These are phyloP conservation scores for Lactarius vividus DNA, from an alignment of 768 basidiomycete genomes.

Conservation along the genomic window DNA sequence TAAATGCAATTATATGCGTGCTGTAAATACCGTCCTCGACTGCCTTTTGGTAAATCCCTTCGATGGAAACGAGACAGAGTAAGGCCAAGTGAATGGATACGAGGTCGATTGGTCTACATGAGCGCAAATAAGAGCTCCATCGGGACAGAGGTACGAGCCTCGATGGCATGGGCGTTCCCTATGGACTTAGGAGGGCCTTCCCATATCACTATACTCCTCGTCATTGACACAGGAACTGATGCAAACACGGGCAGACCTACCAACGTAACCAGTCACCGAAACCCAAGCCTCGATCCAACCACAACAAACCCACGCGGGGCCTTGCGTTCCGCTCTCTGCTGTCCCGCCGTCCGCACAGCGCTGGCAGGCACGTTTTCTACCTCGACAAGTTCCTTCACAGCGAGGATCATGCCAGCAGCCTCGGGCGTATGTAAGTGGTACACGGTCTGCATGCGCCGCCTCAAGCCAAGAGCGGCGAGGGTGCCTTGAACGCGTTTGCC, in stretches of 20 bases:
- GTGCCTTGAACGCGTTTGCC: conserved; percentile 70
- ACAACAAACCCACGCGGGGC: conserved; percentile 69
- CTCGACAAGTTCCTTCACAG: conserved; percentile 85
- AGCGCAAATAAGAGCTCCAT: too few relatives aligned
- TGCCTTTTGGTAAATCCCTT: too few relatives aligned
- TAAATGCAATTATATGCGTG: too few relatives aligned
- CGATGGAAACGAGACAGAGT: too few relatives aligned
- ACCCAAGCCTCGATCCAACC: conserved; percentile 33
- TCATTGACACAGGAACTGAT: not conserved
- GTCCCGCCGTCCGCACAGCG: conserved; percentile 63
- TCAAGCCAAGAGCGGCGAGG: conserved; percentile 77
- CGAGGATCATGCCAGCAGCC: conserved; percentile 81
- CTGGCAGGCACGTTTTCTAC: conserved; percentile 78
- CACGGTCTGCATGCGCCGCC: conserved; percentile 80
- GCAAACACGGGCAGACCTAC: not conserved
- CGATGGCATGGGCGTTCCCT: too few relatives aligned
- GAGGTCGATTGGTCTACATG: too few relatives aligned
- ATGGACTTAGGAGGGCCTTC: too few relatives aligned
- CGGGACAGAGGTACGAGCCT: too few relatives aligned
- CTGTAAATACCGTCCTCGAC: too few relatives aligned
- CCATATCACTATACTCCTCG: too few relatives aligned
- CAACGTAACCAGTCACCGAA: not conserved
- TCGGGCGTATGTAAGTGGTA: conserved; percentile 72
- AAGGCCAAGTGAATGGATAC: too few relatives aligned
- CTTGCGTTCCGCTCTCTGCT: conserved; percentile 65